Evolutionary conservation across 2,329 filamentous ascomycete genomes (phyloP).

Genomic region (Orbilia blumenaviensis): DNA sequence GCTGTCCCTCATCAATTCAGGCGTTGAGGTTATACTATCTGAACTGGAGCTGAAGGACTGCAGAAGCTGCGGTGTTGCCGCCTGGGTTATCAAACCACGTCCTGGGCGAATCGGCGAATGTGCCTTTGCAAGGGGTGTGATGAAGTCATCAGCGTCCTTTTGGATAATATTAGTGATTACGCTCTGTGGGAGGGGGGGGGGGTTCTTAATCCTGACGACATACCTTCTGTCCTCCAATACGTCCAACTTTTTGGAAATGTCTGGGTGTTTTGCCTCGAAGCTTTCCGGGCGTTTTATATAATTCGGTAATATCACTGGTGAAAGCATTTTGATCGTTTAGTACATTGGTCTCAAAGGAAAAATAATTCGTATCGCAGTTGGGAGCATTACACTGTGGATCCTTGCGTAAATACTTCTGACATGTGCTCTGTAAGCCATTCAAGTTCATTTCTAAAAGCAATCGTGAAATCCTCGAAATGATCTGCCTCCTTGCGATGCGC

Average conservation of each 20-base stretch:
- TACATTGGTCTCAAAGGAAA: no score
- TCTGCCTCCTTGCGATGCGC: conserved; percentile 77
- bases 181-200: no score
- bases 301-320: conserved; percentile 82
- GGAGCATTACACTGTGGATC: conserved; percentile 26
- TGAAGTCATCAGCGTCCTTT: background rate
- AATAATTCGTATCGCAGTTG: background rate
- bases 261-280: conserved; percentile 82
- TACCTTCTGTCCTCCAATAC: conserved; percentile 16
- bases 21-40: conserved; percentile 29
- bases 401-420: conserved; percentile 85
- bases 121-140: background rate
- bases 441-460: conserved; percentile 89
- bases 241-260: conserved; percentile 69
- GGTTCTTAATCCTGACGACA: no score
- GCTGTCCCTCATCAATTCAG: conserved; percentile 36
- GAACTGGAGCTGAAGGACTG: background rate
- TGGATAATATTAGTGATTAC: background rate
- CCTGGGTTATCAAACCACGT: background rate
- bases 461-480: conserved; percentile 92
- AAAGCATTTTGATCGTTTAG: background rate
- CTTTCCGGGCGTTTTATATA: conserved; percentile 94
- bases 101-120: background rate
- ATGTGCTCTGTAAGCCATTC: conserved; percentile 99
- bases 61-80: background rate